Conservation (phyloP, 805 yeast species). For the Candida sonorensis region DNA sequence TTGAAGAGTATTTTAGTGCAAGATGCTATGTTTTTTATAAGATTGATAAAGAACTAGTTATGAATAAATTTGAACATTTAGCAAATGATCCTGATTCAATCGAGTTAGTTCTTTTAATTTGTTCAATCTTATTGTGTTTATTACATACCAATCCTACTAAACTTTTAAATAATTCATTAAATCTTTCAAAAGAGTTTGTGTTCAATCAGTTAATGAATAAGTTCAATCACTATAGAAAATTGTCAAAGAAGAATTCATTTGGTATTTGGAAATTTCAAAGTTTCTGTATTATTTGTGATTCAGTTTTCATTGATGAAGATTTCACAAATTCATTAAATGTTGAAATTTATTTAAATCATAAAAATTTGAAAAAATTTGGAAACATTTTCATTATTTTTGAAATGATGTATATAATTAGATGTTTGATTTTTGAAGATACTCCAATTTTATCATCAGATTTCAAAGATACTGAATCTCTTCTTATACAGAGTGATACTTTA, state of each 20-base stretch:
- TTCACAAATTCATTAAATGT: conserved; percentile 2
- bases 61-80: too few relatives aligned
- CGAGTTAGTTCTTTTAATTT: conserved; percentile 12
- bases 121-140: conserved; percentile 5
- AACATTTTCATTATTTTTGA: conserved; percentile 6
- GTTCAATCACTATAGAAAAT: conserved; percentile 6
- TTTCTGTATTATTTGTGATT: conserved; percentile 8
- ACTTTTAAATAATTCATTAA: too few relatives aligned
- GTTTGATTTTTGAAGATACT: conserved; percentile 8
- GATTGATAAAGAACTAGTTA: too few relatives aligned
- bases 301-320: conserved; percentile 5
- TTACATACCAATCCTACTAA: conserved; percentile 5
- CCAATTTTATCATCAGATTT: conserved; percentile 6
- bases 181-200: conserved; percentile 2
- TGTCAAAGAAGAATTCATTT: conserved; percentile 5
- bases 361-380: conserved; percentile 1
- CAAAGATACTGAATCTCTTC: too few relatives aligned
- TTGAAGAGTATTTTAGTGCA: too few relatives aligned
- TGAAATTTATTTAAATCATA: conserved; percentile 8
- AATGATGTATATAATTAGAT: conserved; percentile 8
- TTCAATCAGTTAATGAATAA: neutral
- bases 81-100: too few relatives aligned
- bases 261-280: conserved; percentile 13
- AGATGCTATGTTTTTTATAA: too few relatives aligned
- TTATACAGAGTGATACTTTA: too few relatives aligned